These are phyloP conservation scores for Nemania diffusa DNA, from an alignment of 2,329 filamentous ascomycete species.

Conservation along the genomic window DNA sequence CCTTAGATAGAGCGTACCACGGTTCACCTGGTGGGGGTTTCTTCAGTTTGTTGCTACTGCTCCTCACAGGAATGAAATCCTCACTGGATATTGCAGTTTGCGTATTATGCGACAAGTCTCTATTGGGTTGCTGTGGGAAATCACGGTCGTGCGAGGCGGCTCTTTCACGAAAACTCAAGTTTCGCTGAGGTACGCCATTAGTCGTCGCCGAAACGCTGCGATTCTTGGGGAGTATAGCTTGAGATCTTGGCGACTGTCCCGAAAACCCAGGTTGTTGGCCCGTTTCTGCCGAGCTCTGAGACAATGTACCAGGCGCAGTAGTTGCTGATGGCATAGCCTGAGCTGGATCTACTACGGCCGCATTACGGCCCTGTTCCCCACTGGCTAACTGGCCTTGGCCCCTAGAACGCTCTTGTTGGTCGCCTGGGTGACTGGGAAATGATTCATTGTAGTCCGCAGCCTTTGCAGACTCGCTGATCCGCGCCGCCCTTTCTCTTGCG, in stretches of 20 bases:
- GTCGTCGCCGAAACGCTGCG: conserved; percentile 39
- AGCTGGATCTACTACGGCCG: conserved; percentile 40
- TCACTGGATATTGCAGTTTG: conserved; percentile 46
- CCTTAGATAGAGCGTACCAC: conserved; percentile 56
- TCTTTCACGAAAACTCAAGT: conserved; percentile 70
- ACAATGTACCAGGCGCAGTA: conserved; percentile 43
- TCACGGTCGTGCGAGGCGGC: conserved; percentile 58
- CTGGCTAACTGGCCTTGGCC: conserved; percentile 43
- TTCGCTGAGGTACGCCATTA: conserved; percentile 60
- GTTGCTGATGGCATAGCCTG: conserved; percentile 43
- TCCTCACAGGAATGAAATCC: conserved; percentile 56
- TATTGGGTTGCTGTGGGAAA: conserved; percentile 47
- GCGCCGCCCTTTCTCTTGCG: conserved; percentile 69
- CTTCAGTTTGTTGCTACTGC: conserved; percentile 67
- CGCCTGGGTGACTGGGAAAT: conserved; percentile 37
- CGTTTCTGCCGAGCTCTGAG: conserved; percentile 50
- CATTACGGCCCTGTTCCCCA: conserved; percentile 42
- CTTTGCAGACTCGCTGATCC: conserved; percentile 38
- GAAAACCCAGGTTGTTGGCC: conserved; percentile 44
- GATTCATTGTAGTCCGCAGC: conserved; percentile 34
- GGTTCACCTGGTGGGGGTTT: conserved; percentile 67
- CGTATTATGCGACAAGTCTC: conserved; percentile 38
- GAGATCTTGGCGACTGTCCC: conserved; percentile 45
- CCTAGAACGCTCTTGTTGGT: conserved; percentile 50
- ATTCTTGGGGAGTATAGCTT: conserved; percentile 44